Percentiles rank a stretch among this genome's conserved stretches.
phyloP scores from a whole-genome alignment of 768 basidiomycete genomes.

The Tulasnella sp. region DNA sequence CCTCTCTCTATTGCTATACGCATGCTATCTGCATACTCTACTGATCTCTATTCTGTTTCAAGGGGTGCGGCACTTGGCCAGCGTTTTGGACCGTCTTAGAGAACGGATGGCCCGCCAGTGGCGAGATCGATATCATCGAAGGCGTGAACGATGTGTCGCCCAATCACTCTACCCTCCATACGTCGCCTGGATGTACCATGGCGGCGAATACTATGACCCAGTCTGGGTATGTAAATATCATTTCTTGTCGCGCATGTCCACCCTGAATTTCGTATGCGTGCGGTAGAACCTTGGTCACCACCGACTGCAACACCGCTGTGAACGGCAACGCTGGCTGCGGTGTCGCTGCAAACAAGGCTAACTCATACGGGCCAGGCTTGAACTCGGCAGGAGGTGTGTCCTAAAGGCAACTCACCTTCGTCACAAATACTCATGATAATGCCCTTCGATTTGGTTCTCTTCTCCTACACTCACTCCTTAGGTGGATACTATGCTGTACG shows the following conservation, averaged over 20 bases:
- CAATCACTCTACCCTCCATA: conserved; percentile 15
- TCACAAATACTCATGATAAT: too few relatives aligned
- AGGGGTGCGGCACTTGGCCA: conserved; percentile 35
- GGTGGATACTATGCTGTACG: conserved; percentile 1
- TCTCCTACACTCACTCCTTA: too few relatives aligned
- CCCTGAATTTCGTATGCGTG: not conserved
- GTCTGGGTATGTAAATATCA: conserved; percentile 33
- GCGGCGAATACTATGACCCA: conserved; percentile 32
- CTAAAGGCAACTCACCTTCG: too few relatives aligned
- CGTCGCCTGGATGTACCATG: conserved; percentile 41
- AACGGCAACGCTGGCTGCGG: conserved; percentile 19
- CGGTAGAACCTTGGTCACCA: conserved; percentile 14
- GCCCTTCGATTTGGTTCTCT: too few relatives aligned
- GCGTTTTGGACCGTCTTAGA: conserved; percentile 26
- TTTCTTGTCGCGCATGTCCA: not conserved
- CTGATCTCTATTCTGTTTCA: not conserved
- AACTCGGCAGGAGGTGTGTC: conserved; percentile 18
- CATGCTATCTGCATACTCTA: not conserved
- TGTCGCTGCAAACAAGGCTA: conserved; percentile 14
- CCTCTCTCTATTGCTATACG: not conserved
- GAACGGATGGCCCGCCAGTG: conserved; percentile 36
- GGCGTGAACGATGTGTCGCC: conserved; percentile 20
- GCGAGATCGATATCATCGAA: conserved; percentile 30
- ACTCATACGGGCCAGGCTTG: conserved; percentile 16
- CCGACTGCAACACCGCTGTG: conserved; percentile 16